These are phyloP conservation scores for Anisodus tanguticus DNA, from an alignment of 257 asterid genomes.

Conservation along the genomic window DNA sequence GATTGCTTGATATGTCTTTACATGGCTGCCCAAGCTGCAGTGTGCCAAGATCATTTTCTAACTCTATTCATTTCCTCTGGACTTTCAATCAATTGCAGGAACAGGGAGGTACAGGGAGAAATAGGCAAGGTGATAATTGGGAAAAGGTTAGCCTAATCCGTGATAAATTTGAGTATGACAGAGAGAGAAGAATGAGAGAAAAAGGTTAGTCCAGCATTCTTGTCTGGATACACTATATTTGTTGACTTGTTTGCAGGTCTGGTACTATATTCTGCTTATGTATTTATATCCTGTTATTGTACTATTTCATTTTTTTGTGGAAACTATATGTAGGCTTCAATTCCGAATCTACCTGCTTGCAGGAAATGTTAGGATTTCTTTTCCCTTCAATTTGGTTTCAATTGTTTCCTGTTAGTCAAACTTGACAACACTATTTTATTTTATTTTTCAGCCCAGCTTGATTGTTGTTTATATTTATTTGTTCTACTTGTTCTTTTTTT, in stretches of 20 bases:
- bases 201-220: conserved; percentile 58
- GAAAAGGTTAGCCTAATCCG: conserved; percentile 77
- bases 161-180: conserved; percentile 89
- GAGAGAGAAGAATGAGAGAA: conserved; percentile 88
- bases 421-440: background rate
- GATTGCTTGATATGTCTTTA: conserved; percentile 1
- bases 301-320: background rate
- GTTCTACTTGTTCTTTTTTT: background rate
- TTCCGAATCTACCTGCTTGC: background rate
- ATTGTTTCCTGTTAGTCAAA: background rate
- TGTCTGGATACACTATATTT: background rate
- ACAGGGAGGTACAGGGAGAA: conserved; percentile 49
- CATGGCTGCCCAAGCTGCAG: background rate
- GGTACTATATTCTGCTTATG: background rate
- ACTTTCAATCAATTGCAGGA: conserved; percentile 52
- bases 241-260: conserved; percentile 1
- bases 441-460: background rate
- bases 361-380: background rate
- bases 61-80: background rate
- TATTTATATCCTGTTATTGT: background rate
- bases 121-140: conserved; percentile 55
- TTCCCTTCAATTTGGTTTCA: background rate
- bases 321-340: background rate
- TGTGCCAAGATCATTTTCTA: background rate
- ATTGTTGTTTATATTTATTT: background rate